Percentiles rank a stretch among this genome's conserved stretches.
Conservation (phyloP, 2,329 filamentous ascomycete species). For the Colletotrichum siamense region DNA sequence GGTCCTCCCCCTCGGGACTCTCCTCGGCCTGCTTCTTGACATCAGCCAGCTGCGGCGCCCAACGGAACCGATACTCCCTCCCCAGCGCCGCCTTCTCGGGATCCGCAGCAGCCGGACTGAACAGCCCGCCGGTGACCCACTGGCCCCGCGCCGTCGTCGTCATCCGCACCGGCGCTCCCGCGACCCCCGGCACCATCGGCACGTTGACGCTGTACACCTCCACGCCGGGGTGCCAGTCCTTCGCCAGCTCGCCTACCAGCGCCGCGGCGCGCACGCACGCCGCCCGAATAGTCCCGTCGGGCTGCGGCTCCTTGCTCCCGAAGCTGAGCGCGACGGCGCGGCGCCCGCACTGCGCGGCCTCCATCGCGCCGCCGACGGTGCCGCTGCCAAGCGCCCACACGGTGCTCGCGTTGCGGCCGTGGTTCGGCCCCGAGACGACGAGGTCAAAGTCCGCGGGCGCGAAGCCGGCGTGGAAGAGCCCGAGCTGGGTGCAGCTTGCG, state of each 20-base stretch:
- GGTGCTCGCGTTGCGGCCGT: constrained; percentile 65
- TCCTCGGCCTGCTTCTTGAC: constrained; percentile 19
- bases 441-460: constrained; percentile 50
- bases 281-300: constrained; percentile 67
- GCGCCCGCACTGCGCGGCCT: constrained; percentile 60
- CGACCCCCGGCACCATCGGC: constrained; percentile 67
- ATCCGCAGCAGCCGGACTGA: constrained; percentile 13
- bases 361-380: constrained; percentile 63
- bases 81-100: constrained; percentile 5
- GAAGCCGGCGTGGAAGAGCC: constrained; percentile 56
- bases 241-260: constrained; percentile 66
- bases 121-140: constrained; percentile 59
- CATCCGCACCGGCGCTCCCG: constrained; percentile 65
- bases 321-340: constrained; percentile 71
- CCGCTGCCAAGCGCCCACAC: constrained; percentile 64
- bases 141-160: constrained; percentile 73
- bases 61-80: constrained; percentile 15
- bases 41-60: constrained; percentile 23
- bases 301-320: constrained; percentile 71
- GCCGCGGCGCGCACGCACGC: constrained; percentile 64
- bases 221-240: constrained; percentile 62
- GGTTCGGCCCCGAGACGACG: constrained; percentile 65
- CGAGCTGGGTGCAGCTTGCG: constrained; percentile 64
- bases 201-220: constrained; percentile 75
- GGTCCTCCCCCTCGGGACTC: constrained; percentile 21